A percentile compares a stretch with the other conserved stretches of the same genome.
Evolutionary conservation across 306 rosid genomes (phyloP).

Genomic region (Prosopis cineraria): DNA sequence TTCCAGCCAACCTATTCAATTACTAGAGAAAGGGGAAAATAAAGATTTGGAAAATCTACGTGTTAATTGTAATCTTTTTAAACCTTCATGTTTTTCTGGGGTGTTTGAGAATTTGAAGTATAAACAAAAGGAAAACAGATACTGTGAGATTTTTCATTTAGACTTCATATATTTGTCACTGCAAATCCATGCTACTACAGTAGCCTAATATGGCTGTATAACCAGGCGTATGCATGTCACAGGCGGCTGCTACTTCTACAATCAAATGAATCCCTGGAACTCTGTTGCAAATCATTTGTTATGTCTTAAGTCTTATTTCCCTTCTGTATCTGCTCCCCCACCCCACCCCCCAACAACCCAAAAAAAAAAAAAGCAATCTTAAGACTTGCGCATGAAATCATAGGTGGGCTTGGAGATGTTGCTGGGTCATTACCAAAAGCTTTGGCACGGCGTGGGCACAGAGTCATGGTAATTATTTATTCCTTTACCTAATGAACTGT

Average conservation of each 20-base stretch:
- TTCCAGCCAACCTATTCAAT: not conserved
- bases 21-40: not conserved
- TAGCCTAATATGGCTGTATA: not conserved
- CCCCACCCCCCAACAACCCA: no score
- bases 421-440: constrained; percentile 97
- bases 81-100: not conserved
- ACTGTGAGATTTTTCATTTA: not conserved
- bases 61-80: not conserved
- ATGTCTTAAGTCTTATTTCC: not conserved
- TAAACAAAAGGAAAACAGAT: not conserved
- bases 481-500: constrained; percentile 27
- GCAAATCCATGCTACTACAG: not conserved
- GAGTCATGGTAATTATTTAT: constrained; percentile 80
- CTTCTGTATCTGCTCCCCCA: constrained; percentile 7
- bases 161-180: not conserved
- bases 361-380: no score
- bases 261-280: not conserved
- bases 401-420: constrained; percentile 99
- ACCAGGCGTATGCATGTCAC: not conserved
- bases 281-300: not conserved
- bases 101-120: not conserved
- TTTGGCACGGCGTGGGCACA: constrained; percentile 98
- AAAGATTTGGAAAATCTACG: not conserved
- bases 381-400: constrained; percentile 39
- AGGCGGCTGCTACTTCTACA: constrained; percentile 20